A percentile compares a stretch with the other conserved stretches of the same genome.
These are phyloP conservation scores for Mycena rebaudengoi DNA, from an alignment of 768 basidiomycete species.

Conservation along the genomic window DNA sequence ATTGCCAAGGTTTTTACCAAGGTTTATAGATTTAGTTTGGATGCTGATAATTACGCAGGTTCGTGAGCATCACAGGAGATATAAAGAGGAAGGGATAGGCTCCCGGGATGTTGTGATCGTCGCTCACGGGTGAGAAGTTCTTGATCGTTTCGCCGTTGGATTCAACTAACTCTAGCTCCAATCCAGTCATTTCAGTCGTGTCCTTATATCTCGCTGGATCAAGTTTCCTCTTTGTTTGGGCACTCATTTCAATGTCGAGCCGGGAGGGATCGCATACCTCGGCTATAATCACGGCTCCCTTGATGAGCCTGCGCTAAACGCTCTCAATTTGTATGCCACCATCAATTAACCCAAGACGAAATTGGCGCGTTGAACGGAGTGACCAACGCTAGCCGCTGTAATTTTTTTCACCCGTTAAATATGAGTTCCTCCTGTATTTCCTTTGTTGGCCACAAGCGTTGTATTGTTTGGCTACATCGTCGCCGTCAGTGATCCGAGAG, in stretches of 20 bases:
- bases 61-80: constrained; percentile 74
- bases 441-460: too few species aligned
- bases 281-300: constrained; percentile 86
- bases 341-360: constrained; percentile 33
- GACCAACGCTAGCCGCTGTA: too few species aligned
- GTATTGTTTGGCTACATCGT: too few species aligned
- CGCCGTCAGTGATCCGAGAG: too few species aligned
- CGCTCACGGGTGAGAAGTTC: constrained; percentile 67
- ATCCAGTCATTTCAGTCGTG: constrained; percentile 71
- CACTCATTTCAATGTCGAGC: constrained; percentile 85
- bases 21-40: background rate
- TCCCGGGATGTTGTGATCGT: constrained; percentile 87
- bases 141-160: constrained; percentile 35
- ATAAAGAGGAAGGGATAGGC: constrained; percentile 71
- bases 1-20: constrained; percentile 66
- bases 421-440: too few species aligned
- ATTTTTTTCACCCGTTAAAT: too few species aligned
- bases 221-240: constrained; percentile 68
- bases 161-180: constrained; percentile 28
- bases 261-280: constrained; percentile 82
- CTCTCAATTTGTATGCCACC: constrained; percentile 71
- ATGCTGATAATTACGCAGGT: constrained; percentile 51
- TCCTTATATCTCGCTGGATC: constrained; percentile 86
- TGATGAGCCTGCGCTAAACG: constrained; percentile 80
- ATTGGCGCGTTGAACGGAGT: too few species aligned